These are phyloP conservation scores for Lentinula guzmanii DNA, from an alignment of 768 basidiomycete species.

Conservation along the genomic window DNA sequence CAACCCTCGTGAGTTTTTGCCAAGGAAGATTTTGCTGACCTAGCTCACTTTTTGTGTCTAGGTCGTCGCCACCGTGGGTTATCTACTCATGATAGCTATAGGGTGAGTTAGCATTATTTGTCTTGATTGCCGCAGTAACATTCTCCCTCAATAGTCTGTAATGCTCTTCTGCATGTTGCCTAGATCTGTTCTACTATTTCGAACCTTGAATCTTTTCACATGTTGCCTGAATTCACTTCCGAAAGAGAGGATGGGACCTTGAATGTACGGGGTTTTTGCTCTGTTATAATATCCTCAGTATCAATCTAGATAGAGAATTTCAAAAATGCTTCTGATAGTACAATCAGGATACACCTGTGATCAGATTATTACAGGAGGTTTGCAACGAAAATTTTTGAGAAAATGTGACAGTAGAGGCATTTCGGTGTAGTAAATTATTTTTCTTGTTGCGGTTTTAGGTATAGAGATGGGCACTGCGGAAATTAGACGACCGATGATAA, in stretches of 20 bases:
- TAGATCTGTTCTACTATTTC: too few relatives aligned
- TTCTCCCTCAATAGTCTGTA: conserved; percentile 9
- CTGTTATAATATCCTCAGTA: too few relatives aligned
- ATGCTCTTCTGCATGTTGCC: background rate
- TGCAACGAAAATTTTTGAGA: background rate
- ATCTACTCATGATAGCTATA: conserved; percentile 63
- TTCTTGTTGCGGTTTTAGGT: background rate
- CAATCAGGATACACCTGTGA: background rate
- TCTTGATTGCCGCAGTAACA: background rate
- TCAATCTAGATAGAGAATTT: too few relatives aligned
- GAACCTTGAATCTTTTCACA: too few relatives aligned
- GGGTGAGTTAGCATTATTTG: conserved; percentile 43
- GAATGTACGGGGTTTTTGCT: too few relatives aligned
- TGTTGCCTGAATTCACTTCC: too few relatives aligned
- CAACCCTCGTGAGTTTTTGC: conserved; percentile 56
- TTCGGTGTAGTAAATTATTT: background rate
- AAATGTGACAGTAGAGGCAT: background rate
- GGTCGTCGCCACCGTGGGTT: conserved; percentile 87
- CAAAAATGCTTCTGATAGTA: background rate
- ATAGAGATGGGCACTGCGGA: background rate
- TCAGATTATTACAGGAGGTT: background rate
- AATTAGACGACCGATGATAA: background rate
- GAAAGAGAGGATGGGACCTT: too few relatives aligned
- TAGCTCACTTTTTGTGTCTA: conserved; percentile 18
- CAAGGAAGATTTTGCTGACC: background rate